phyloP scores from a whole-genome alignment of 2,329 filamentous ascomycete species.

The Xylariaceae sp. region DNA sequence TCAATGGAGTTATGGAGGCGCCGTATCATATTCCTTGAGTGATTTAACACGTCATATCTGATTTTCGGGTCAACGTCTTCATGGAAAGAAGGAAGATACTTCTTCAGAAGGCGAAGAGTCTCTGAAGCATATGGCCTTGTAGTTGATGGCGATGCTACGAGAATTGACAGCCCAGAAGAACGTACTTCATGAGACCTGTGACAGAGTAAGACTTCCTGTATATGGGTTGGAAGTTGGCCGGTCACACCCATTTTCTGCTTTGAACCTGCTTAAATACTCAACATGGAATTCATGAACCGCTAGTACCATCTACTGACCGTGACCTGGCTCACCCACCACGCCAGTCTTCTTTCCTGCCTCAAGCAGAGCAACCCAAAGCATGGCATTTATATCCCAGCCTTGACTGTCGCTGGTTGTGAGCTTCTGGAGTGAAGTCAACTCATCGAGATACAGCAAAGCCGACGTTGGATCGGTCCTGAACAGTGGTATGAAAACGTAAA shows the following conservation, averaged over 20 bases:
- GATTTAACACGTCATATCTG: conserved; percentile 72
- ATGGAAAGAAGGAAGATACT: conserved; percentile 67
- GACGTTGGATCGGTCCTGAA: conserved; percentile 55
- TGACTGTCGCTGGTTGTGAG: conserved; percentile 42
- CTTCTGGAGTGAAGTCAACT: conserved; percentile 50
- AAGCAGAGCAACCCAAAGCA: conserved; percentile 62
- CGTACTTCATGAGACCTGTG: conserved; percentile 62
- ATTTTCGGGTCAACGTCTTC: conserved; percentile 83
- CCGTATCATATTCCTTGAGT: conserved; percentile 71
- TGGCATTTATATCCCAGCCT: conserved; percentile 49
- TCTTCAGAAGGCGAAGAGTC: conserved; percentile 59
- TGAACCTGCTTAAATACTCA: conserved; percentile 19
- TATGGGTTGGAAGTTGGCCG: conserved; percentile 38
- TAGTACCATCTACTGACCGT: conserved; percentile 15
- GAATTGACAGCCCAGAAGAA: conserved; percentile 74
- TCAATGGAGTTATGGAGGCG: conserved; percentile 66
- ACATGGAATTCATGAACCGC: conserved; percentile 12
- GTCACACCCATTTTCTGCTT: conserved; percentile 27
- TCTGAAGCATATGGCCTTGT: conserved; percentile 65
- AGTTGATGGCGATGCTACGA: conserved; percentile 70
- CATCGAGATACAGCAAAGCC: conserved; percentile 54
- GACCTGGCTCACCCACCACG: conserved; percentile 64
- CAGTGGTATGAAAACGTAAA: conserved; percentile 59
- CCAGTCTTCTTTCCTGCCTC: conserved; percentile 68
- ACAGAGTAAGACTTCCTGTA: conserved; percentile 50